Evolutionary conservation across 306 rosid genomes (phyloP).

Genomic region (Myrica gale): DNA sequence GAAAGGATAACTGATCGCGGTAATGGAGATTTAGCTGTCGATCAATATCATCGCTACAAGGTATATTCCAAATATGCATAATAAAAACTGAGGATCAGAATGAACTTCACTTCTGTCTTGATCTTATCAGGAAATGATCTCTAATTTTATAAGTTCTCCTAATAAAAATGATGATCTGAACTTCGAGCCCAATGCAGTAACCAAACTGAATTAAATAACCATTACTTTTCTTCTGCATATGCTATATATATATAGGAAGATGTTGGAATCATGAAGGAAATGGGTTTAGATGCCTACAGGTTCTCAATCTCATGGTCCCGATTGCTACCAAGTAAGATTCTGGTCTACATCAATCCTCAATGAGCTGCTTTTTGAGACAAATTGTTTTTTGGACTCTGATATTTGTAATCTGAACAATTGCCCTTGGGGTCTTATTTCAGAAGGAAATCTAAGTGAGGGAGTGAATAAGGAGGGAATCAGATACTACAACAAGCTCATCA

Average conservation of each 20-base stretch:
- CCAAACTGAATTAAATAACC: too few species aligned
- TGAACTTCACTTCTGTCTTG: too few species aligned
- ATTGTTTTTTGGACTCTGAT: too few species aligned
- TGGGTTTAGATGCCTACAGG: slow-evolving; percentile 60
- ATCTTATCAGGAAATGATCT: too few species aligned
- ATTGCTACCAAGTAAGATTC: slow-evolving; percentile 56
- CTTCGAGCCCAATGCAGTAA: too few species aligned
- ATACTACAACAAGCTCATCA: slow-evolving; percentile 40
- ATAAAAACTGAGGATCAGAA: too few species aligned
- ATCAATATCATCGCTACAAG: slow-evolving; percentile 45
- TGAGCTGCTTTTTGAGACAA: neutral
- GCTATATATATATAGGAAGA: slow-evolving; percentile 52
- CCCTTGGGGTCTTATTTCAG: slow-evolving; percentile 10
- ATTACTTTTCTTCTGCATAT: too few species aligned
- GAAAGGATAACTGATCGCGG: slow-evolving; percentile 38
- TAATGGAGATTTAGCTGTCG: slow-evolving; percentile 46
- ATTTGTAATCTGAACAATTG: too few species aligned
- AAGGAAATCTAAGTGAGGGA: slow-evolving; percentile 44
- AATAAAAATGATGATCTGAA: too few species aligned
- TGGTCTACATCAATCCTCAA: neutral
- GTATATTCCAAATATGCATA: neutral
- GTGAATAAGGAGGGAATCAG: slow-evolving; percentile 45
- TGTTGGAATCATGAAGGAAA: slow-evolving; percentile 48
- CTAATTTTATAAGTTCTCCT: too few species aligned
- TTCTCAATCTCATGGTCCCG: slow-evolving; percentile 76